Percentiles rank a stretch among this genome's conserved stretches.
These are phyloP conservation scores for Endogone sp. DNA, from an alignment of 192 early-diverging fungal species.

Conservation along the genomic window DNA sequence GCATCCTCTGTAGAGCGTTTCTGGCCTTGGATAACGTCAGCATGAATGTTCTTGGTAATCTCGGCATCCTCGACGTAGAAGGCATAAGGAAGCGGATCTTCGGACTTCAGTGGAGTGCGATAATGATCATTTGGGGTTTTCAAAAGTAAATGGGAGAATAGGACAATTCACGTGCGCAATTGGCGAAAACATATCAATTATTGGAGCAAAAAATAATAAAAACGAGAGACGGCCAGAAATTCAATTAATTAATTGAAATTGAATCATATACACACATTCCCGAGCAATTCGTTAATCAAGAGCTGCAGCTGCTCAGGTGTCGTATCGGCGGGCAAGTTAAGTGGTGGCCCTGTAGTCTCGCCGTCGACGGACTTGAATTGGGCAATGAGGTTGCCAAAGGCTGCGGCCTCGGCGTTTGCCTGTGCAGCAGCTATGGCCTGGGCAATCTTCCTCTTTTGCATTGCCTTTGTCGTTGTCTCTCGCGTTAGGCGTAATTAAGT, in stretches of 20 bases:
- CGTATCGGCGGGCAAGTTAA: conserved; percentile 81
- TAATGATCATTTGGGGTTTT: too few relatives aligned
- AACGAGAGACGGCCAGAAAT: background rate
- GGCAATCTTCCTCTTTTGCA: too few relatives aligned
- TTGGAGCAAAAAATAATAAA: too few relatives aligned
- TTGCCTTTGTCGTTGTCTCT: too few relatives aligned
- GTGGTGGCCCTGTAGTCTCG: conserved; percentile 75
- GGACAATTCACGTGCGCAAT: too few relatives aligned
- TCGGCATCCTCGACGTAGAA: conserved; percentile 89
- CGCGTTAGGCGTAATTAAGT: too few relatives aligned
- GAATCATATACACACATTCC: conserved; percentile 50
- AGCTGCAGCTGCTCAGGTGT: conserved; percentile 83
- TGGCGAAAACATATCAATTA: too few relatives aligned
- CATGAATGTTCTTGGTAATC: conserved; percentile 67
- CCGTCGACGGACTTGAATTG: conserved; percentile 83
- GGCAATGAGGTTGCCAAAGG: conserved; percentile 51
- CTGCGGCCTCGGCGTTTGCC: background rate
- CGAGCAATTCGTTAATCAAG: conserved; percentile 86
- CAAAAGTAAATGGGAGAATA: too few relatives aligned
- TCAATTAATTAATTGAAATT: conserved; percentile 1
- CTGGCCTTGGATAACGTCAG: conserved; percentile 75
- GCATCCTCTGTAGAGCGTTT: conserved; percentile 84
- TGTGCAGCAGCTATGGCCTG: background rate
- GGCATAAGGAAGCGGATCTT: conserved; percentile 90
- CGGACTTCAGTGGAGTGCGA: conserved; percentile 42